Evolutionary conservation across 345 rosid species (phyloP).

Genomic region (Pugionium cornutum): DNA sequence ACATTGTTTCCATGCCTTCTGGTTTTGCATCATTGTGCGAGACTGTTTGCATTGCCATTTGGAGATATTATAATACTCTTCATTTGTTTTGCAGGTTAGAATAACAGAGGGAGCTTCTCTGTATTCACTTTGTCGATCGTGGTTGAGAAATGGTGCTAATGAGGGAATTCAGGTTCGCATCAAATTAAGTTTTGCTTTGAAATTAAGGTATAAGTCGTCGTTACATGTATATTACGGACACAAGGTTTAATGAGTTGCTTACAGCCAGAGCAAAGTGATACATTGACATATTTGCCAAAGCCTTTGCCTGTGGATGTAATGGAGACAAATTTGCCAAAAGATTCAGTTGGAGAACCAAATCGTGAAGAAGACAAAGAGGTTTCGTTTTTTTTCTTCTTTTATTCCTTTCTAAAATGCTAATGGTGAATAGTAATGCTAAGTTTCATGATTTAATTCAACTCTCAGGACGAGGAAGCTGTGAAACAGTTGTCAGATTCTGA

Average conservation of each 20-base stretch:
- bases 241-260: slow-evolving; percentile 12
- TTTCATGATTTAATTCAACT: not conserved
- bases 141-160: slow-evolving; percentile 84
- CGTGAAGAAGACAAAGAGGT: slow-evolving; percentile 60
- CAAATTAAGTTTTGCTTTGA: slow-evolving; percentile 1
- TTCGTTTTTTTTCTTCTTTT: slow-evolving; percentile 17
- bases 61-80: slow-evolving; percentile 6
- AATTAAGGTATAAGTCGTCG: not conserved
- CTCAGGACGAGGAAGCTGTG: slow-evolving; percentile 61
- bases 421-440: slow-evolving; percentile 5
- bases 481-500: slow-evolving; percentile 60
- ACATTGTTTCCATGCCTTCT: slow-evolving; percentile 11
- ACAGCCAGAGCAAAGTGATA: slow-evolving; percentile 62
- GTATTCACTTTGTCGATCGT: slow-evolving; percentile 83
- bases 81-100: slow-evolving; percentile 58
- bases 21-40: slow-evolving; percentile 1
- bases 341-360: slow-evolving; percentile 45
- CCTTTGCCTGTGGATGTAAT: slow-evolving; percentile 59
- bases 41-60: slow-evolving; percentile 2
- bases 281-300: slow-evolving; percentile 65
- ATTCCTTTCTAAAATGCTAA: not conserved
- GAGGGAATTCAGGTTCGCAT: slow-evolving; percentile 68
- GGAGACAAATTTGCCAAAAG: slow-evolving; percentile 46
- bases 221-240: not conserved
- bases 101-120: slow-evolving; percentile 75